Percentiles rank a stretch among this genome's conserved stretches.
phyloP scores from a whole-genome alignment of 805 yeast genomes.

The Vanderwaltozyma polyspora region DNA sequence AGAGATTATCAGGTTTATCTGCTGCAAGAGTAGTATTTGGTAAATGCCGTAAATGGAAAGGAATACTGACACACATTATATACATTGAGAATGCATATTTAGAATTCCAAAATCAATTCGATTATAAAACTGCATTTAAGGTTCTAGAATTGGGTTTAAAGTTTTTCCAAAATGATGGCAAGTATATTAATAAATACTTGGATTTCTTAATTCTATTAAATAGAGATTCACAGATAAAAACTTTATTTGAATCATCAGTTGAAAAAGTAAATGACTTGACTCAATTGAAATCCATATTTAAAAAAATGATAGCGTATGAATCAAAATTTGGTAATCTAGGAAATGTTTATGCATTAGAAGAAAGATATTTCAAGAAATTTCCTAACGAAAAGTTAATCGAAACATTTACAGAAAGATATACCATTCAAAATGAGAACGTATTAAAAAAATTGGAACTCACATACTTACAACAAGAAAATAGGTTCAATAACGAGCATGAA shows the following conservation, averaged over 20 bases:
- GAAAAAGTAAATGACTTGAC: slow-evolving; percentile 31
- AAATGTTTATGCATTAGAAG: slow-evolving; percentile 55
- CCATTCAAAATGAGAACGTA: slow-evolving; percentile 26
- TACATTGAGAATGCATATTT: slow-evolving; percentile 73
- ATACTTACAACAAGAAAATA: too few relatives aligned
- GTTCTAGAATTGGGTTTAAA: slow-evolving; percentile 74
- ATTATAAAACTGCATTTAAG: slow-evolving; percentile 56
- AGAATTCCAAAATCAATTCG: slow-evolving; percentile 59
- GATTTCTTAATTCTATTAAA: slow-evolving; percentile 58
- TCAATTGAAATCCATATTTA: slow-evolving; percentile 38
- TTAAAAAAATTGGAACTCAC: slow-evolving; percentile 26
- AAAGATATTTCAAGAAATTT: slow-evolving; percentile 53
- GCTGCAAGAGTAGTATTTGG: slow-evolving; percentile 68
- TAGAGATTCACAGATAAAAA: slow-evolving; percentile 65
- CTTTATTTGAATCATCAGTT: slow-evolving; percentile 68
- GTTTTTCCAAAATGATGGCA: slow-evolving; percentile 39
- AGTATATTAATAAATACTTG: slow-evolving; percentile 57
- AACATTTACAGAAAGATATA: slow-evolving; percentile 29
- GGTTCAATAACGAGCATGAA: not conserved
- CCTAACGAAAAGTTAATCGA: slow-evolving; percentile 40
- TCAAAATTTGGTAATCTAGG: slow-evolving; percentile 57
- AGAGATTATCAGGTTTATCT: slow-evolving; percentile 53
- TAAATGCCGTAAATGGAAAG: slow-evolving; percentile 49
- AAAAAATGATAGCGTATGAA: slow-evolving; percentile 56
- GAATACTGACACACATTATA: slow-evolving; percentile 55